Percentiles rank a stretch among this genome's conserved stretches.
Conservation (phyloP, 2,329 filamentous ascomycete genomes). For the Sporothrix pseudoabietina region DNA sequence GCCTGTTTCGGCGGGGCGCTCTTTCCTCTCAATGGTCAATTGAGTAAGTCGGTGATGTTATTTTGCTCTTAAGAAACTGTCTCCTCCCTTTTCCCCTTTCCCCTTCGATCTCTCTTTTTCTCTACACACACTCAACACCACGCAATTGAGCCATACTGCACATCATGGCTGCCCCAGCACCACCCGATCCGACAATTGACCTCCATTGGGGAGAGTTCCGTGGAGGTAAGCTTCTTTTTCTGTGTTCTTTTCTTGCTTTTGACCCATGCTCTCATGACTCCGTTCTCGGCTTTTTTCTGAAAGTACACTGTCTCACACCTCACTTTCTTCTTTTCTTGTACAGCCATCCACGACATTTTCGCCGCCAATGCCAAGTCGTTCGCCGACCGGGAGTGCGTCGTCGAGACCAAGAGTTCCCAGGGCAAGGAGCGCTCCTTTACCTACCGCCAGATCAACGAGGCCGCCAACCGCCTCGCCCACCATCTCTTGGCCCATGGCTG, state of each 20-base stretch:
- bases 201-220: constrained; percentile 33
- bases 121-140: constrained; percentile 1
- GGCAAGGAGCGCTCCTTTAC: constrained; percentile 69
- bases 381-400: constrained; percentile 61
- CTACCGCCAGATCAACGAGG: constrained; percentile 84
- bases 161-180: constrained; percentile 21
- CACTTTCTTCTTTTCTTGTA: background rate
- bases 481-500: constrained; percentile 74
- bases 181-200: constrained; percentile 32
- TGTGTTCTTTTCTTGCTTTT: background rate
- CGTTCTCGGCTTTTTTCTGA: background rate
- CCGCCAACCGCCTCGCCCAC: constrained; percentile 77
- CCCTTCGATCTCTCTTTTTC: background rate
- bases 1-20: constrained; percentile 9
- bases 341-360: constrained; percentile 70
- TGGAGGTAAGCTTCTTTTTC: constrained; percentile 29
- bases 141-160: background rate
- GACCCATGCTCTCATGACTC: background rate
- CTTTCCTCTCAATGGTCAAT: background rate
- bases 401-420: constrained; percentile 51
- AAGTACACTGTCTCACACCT: background rate
- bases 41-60: background rate
- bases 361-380: constrained; percentile 64
- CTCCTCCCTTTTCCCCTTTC: background rate
- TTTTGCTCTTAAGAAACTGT: background rate